Conservation (phyloP, 1,284 basidiomycete genomes). For the Peniophora sp. region DNA sequence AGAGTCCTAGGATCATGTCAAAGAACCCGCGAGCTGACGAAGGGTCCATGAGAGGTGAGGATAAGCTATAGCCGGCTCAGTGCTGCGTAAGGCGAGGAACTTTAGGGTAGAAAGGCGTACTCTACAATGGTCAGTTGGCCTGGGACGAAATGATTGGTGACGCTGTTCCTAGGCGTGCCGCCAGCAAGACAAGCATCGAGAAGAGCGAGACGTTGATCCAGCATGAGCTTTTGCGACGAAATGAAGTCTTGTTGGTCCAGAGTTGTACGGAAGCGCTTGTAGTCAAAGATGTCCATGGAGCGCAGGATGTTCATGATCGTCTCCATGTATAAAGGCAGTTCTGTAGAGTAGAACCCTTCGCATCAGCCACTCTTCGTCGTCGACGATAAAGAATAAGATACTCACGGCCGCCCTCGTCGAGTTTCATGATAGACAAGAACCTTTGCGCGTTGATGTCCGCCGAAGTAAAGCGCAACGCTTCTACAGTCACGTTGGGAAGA, state of each 20-base stretch:
- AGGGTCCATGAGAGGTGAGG: conserved; percentile 61
- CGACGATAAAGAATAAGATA: too few relatives aligned
- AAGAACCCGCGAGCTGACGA: conserved; percentile 57
- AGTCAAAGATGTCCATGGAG: conserved; percentile 17
- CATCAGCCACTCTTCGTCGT: too few relatives aligned
- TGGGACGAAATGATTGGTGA: conserved; percentile 13
- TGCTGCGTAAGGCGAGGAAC: too few relatives aligned
- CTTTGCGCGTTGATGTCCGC: conserved; percentile 22
- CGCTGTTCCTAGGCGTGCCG: conserved; percentile 6
- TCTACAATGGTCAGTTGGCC: conserved; percentile 23
- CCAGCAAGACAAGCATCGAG: conserved; percentile 15
- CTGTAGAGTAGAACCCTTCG: too few relatives aligned
- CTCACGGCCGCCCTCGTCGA: conserved; percentile 13
- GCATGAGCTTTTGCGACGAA: conserved; percentile 13
- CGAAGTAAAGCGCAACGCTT: conserved; percentile 20
- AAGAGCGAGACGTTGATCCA: conserved; percentile 17
- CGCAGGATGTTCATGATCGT: conserved; percentile 17
- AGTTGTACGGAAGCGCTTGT: conserved; percentile 12
- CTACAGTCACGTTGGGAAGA: conserved; percentile 19
- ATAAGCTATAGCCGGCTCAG: conserved; percentile 23
- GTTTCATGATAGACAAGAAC: conserved; percentile 26
- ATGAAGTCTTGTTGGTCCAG: conserved; percentile 14
- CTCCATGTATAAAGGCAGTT: conserved; percentile 20
- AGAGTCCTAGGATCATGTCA: conserved; percentile 54
- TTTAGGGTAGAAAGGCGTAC: not conserved